Conservation (phyloP, 2,329 filamentous ascomycete species). For the Chrysoporthe puriensis region DNA sequence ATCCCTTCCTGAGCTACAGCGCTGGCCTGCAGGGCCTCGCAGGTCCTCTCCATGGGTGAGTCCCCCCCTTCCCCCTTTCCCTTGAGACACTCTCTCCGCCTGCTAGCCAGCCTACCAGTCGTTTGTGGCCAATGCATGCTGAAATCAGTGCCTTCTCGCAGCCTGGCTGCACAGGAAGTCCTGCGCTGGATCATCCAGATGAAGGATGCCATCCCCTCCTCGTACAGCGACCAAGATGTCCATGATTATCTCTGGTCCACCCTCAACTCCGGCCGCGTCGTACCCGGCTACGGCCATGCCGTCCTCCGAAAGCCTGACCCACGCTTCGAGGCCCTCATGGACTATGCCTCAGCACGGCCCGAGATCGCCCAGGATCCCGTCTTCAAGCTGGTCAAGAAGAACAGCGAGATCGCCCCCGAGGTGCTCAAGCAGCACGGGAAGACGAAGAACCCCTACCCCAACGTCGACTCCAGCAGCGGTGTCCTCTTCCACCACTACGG, state of each 20-base stretch:
- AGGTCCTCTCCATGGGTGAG: constrained; percentile 82
- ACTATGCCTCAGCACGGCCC: constrained; percentile 83
- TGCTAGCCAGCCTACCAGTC: not conserved
- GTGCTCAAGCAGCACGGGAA: constrained; percentile 96
- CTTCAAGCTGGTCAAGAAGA: constrained; percentile 92
- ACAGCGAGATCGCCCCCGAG: constrained; percentile 85
- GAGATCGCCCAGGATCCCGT: constrained; percentile 87
- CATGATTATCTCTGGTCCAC: constrained; percentile 90
- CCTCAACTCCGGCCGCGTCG: constrained; percentile 89
- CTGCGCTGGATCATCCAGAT: constrained; percentile 96
- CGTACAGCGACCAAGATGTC: constrained; percentile 80
- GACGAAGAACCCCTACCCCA: constrained; percentile 97
- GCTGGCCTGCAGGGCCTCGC: constrained; percentile 94
- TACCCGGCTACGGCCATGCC: constrained; percentile 94
- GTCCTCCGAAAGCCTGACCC: constrained; percentile 97
- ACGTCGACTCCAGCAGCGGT: constrained; percentile 91
- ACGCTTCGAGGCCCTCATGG: constrained; percentile 94
- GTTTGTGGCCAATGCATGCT: not conserved
- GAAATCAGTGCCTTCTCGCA: constrained; percentile 35
- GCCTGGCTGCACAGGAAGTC: constrained; percentile 94
- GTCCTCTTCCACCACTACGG: constrained; percentile 98
- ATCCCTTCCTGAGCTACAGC: constrained; percentile 94
- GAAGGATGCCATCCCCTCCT: constrained; percentile 81
- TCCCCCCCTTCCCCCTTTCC: not conserved
- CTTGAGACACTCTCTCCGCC: not conserved